phyloP scores from a whole-genome alignment of 2,329 filamentous ascomycete genomes.

The Botrytis byssoidea region DNA sequence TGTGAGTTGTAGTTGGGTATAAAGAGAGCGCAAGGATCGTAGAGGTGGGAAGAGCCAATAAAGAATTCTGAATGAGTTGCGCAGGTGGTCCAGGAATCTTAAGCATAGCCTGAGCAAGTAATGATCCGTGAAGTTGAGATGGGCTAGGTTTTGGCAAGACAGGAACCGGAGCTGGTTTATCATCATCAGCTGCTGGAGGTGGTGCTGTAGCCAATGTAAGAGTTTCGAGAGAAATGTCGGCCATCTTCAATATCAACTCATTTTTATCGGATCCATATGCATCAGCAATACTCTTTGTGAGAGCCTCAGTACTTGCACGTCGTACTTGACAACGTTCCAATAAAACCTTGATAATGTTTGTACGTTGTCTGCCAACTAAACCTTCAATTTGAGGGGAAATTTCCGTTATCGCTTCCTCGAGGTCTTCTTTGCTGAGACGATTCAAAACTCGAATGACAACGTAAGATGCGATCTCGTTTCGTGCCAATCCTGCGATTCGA shows the following conservation, averaged over 20 bases:
- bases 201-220: constrained; percentile 38
- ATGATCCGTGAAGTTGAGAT: constrained; percentile 74
- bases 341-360: constrained; percentile 75
- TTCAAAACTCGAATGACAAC: constrained; percentile 80
- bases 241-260: constrained; percentile 57
- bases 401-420: constrained; percentile 68
- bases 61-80: constrained; percentile 70
- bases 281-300: constrained; percentile 55
- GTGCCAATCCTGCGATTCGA: constrained; percentile 74
- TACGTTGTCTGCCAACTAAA: constrained; percentile 72
- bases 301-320: constrained; percentile 52
- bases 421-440: constrained; percentile 81
- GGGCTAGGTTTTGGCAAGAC: constrained; percentile 39
- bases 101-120: constrained; percentile 79
- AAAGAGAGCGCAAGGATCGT: constrained; percentile 62
- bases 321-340: constrained; percentile 80
- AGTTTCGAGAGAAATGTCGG: constrained; percentile 55
- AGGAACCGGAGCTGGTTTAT: constrained; percentile 32
- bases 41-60: constrained; percentile 57
- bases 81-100: constrained; percentile 66
- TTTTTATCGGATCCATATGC: constrained; percentile 52
- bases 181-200: constrained; percentile 31
- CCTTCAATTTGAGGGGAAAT: constrained; percentile 71
- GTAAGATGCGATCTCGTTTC: constrained; percentile 89
- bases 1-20: constrained; percentile 53